Conservation (phyloP, 1,284 basidiomycete species). For the Trametes hirsuta region DNA sequence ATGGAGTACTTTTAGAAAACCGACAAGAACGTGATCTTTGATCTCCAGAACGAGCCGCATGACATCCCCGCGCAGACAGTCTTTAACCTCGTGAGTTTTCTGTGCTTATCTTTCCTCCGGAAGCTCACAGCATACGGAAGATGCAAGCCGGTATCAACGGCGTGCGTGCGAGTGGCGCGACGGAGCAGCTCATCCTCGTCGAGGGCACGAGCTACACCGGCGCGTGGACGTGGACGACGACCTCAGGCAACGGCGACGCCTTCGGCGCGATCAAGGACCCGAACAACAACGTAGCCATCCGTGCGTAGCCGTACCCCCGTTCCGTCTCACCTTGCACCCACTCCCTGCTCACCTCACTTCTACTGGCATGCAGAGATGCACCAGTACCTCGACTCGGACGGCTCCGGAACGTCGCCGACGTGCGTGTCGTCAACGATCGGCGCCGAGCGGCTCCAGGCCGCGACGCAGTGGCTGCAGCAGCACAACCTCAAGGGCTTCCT, state of each 20-base stretch:
- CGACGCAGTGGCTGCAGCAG: constrained; percentile 60
- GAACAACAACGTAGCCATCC: constrained; percentile 62
- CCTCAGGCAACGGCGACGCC: constrained; percentile 57
- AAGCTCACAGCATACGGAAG: constrained; percentile 28
- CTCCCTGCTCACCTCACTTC: neutral
- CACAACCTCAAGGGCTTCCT: constrained; percentile 67
- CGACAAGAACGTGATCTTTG: constrained; percentile 59
- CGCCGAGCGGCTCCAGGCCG: constrained; percentile 55
- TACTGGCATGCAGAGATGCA: constrained; percentile 55
- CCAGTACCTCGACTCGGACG: constrained; percentile 70
- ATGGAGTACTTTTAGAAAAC: constrained; percentile 41
- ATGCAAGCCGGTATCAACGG: constrained; percentile 68
- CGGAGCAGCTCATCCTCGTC: constrained; percentile 50
- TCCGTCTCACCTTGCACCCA: neutral
- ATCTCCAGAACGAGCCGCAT: constrained; percentile 67
- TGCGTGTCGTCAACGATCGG: constrained; percentile 66
- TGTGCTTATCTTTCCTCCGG: neutral
- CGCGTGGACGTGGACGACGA: constrained; percentile 48
- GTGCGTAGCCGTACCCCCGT: constrained; percentile 35
- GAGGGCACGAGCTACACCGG: constrained; percentile 49
- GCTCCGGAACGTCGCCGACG: constrained; percentile 56
- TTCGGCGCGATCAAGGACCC: constrained; percentile 60
- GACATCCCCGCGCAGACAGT: constrained; percentile 52
- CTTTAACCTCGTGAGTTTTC: constrained; percentile 44
- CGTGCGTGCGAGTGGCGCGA: constrained; percentile 62